These are phyloP conservation scores for Dactylellina parvicollis DNA, from an alignment of 2,329 filamentous ascomycete genomes.

Conservation along the genomic window DNA sequence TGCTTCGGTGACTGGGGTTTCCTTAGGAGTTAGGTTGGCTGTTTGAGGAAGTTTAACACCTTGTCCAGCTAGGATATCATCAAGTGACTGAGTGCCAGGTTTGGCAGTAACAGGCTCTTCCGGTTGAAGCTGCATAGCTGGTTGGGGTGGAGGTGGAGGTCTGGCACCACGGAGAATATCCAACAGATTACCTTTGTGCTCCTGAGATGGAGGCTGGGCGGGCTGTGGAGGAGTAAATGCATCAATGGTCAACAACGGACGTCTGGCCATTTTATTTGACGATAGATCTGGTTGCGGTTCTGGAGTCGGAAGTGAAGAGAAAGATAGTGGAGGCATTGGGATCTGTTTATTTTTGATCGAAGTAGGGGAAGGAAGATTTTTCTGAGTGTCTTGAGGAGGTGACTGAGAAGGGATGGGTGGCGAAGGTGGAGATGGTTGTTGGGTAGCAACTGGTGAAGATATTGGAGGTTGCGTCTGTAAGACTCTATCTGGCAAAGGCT, in stretches of 20 bases:
- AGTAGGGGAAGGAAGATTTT: background rate
- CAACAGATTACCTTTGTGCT: conserved; percentile 55
- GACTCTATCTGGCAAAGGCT: conserved; percentile 31
- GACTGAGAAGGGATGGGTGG: conserved; percentile 15
- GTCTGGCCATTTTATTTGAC: conserved; percentile 40
- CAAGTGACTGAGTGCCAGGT: conserved; percentile 13
- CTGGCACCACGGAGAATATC: conserved; percentile 57
- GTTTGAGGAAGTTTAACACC: conserved; percentile 31
- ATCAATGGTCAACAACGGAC: conserved; percentile 53
- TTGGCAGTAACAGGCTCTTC: conserved; percentile 13
- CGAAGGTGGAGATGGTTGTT: background rate
- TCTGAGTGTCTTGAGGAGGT: background rate
- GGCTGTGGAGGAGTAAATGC: conserved; percentile 49
- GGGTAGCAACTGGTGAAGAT: background rate
- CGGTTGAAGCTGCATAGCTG: conserved; percentile 44
- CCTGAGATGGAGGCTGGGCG: conserved; percentile 52
- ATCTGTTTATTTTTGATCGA: background rate
- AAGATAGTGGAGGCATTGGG: background rate
- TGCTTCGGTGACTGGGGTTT: background rate
- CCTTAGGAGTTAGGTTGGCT: background rate
- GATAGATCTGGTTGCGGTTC: conserved; percentile 24
- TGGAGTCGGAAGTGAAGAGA: conserved; percentile 3
- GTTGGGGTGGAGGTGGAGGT: conserved; percentile 47
- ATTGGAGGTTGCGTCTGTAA: background rate
- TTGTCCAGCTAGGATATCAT: conserved; percentile 33